phyloP scores from a whole-genome alignment of 1,139 yeast species.

The Yamadazyma membranifaciens region DNA sequence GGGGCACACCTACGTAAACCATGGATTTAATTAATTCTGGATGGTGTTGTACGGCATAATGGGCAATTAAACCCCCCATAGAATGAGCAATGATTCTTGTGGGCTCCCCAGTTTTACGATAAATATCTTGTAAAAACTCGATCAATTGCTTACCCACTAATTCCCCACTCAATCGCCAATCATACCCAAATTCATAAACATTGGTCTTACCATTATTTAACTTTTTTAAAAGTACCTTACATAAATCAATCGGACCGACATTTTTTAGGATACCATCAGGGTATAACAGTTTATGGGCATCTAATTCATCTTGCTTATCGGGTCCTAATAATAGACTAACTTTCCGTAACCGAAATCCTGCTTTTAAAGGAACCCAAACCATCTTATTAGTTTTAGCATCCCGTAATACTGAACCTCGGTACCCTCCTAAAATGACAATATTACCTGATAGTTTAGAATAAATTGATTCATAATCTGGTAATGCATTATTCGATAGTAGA shows the following conservation, averaged over 20 bases:
- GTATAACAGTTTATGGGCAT: conserved; percentile 49
- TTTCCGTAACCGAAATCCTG: conserved; percentile 73
- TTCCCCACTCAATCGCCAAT: conserved; percentile 81
- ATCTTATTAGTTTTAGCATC: conserved; percentile 63
- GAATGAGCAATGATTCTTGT: conserved; percentile 80
- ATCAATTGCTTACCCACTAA: conserved; percentile 46
- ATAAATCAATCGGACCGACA: conserved; percentile 84
- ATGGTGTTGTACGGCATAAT: conserved; percentile 67
- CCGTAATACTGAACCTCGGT: conserved; percentile 78
- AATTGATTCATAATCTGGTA: conserved; percentile 27
- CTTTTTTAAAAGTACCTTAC: conserved; percentile 57
- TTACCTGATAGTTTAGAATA: conserved; percentile 64
- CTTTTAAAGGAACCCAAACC: conserved; percentile 86
- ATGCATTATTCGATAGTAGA: conserved; percentile 16
- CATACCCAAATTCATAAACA: conserved; percentile 80
- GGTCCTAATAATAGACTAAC: conserved; percentile 75
- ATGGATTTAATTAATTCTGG: conserved; percentile 72
- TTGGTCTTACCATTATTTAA: conserved; percentile 60
- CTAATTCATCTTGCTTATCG: conserved; percentile 56
- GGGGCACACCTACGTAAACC: conserved; percentile 79
- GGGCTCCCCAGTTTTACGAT: conserved; percentile 47
- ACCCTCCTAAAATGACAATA: conserved; percentile 80
- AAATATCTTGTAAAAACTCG: conserved; percentile 43
- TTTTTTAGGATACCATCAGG: conserved; percentile 81
- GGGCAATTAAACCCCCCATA: conserved; percentile 90